Conservation (phyloP, 768 basidiomycete species). For the Agaricus subrufescens region DNA sequence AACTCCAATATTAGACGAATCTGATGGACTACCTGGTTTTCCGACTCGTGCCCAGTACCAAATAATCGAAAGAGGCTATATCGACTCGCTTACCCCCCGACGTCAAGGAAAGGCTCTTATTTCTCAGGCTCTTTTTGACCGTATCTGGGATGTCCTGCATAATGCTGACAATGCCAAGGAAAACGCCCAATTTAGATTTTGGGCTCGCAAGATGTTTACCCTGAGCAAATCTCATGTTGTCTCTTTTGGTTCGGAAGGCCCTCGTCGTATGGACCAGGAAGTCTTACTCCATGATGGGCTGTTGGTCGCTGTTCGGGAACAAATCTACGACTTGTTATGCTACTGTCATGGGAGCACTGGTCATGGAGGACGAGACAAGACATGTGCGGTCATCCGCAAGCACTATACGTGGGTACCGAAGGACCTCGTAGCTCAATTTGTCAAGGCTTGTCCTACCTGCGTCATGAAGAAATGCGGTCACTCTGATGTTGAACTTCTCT, state of each 20-base stretch:
- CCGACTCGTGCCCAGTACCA: conserved; percentile 62
- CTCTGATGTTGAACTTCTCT: conserved; percentile 12
- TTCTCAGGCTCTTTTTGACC: conserved; percentile 63
- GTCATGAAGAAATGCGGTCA: conserved; percentile 39
- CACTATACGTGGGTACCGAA: conserved; percentile 85
- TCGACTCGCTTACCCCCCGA: conserved; percentile 50
- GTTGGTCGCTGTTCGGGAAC: conserved; percentile 72
- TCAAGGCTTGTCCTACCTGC: conserved; percentile 78
- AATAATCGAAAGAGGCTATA: conserved; percentile 52
- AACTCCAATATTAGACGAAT: neutral
- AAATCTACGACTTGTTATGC: conserved; percentile 74
- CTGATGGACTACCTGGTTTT: conserved; percentile 38
- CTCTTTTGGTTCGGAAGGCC: conserved; percentile 17
- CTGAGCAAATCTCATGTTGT: conserved; percentile 33
- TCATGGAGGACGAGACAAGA: conserved; percentile 81
- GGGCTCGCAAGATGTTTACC: conserved; percentile 80
- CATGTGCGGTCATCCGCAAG: conserved; percentile 56
- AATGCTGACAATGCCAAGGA: conserved; percentile 40
- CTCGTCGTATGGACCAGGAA: conserved; percentile 18
- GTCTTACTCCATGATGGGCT: conserved; percentile 68
- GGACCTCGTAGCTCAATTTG: conserved; percentile 74
- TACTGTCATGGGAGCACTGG: conserved; percentile 61
- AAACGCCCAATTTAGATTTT: conserved; percentile 74
- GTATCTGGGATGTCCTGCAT: conserved; percentile 65
- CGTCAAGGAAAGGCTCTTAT: conserved; percentile 67